phyloP scores from a whole-genome alignment of 371 early-diverging fungal genomes.

The Hamiltosporidium magnivora region DNA sequence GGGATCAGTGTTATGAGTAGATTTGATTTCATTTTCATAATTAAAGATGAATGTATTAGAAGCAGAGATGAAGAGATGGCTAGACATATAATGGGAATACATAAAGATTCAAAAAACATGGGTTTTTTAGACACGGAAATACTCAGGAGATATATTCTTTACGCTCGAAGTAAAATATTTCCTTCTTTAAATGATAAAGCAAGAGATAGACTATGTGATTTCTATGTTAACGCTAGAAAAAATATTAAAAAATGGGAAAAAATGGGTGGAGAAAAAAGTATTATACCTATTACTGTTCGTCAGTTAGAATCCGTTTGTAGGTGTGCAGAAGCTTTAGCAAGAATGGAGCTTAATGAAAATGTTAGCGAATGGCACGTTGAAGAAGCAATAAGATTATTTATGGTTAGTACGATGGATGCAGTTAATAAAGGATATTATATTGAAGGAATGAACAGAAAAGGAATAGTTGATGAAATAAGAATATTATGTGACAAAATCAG shows the following conservation, averaged over 20 bases:
- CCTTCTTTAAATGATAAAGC: conserved; percentile 50
- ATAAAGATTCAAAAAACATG: neutral
- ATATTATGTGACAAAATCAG: conserved; percentile 37
- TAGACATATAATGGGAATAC: conserved; percentile 19
- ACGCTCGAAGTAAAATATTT: conserved; percentile 44
- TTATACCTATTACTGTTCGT: conserved; percentile 93
- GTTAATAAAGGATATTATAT: conserved; percentile 54
- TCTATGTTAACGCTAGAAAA: conserved; percentile 78
- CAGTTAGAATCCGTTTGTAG: conserved; percentile 97
- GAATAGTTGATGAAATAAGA: conserved; percentile 36
- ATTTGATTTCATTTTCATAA: conserved; percentile 88
- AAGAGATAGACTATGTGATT: conserved; percentile 62
- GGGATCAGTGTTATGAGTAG: conserved; percentile 90
- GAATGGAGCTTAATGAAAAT: conserved; percentile 74
- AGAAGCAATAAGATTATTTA: conserved; percentile 92
- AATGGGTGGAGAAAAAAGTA: conserved; percentile 62
- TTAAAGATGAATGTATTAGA: conserved; percentile 74
- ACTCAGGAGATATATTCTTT: conserved; percentile 49
- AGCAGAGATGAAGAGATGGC: conserved; percentile 63
- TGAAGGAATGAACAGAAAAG: conserved; percentile 54
- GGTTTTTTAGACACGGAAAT: conserved; percentile 3
- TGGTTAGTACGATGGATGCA: conserved; percentile 89
- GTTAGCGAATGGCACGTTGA: conserved; percentile 81
- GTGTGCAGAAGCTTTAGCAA: conserved; percentile 92
- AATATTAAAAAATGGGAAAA: conserved; percentile 68